phyloP scores from a whole-genome alignment of 2,329 filamentous ascomycete species.

The Daldinia sp. region DNA sequence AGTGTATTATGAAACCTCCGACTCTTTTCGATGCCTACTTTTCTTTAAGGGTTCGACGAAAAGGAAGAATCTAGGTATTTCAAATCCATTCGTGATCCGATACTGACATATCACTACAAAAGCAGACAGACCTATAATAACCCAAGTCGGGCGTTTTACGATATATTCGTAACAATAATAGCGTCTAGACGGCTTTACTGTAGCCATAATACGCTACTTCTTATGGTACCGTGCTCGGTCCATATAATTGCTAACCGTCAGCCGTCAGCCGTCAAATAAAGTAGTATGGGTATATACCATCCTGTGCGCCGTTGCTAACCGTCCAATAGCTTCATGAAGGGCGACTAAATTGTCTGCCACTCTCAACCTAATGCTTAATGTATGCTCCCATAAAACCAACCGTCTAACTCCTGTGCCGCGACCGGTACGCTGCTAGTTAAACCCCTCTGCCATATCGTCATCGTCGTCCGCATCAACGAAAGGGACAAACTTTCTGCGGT shows the following conservation, averaged over 20 bases:
- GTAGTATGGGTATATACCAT: conserved; percentile 30
- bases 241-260: not conserved
- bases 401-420: conserved; percentile 1
- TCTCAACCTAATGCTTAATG: not conserved
- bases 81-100: too few relatives aligned
- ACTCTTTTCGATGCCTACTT: too few relatives aligned
- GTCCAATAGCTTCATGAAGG: not conserved
- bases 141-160: not conserved
- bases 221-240: not conserved
- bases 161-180: not conserved
- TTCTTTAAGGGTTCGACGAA: too few relatives aligned
- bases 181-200: not conserved
- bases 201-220: not conserved
- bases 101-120: not conserved
- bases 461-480: conserved; percentile 21
- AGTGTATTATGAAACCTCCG: too few relatives aligned
- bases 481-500: conserved; percentile 21
- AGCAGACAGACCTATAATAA: not conserved
- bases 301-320: conserved; percentile 25
- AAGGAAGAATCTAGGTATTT: too few relatives aligned
- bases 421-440: not conserved
- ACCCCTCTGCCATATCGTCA: not conserved
- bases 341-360: conserved; percentile 1
- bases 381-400: conserved; percentile 1
- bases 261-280: not conserved